phyloP scores from a whole-genome alignment of 2,329 filamentous ascomycete species.

The Pseudogymnoascus sp. region DNA sequence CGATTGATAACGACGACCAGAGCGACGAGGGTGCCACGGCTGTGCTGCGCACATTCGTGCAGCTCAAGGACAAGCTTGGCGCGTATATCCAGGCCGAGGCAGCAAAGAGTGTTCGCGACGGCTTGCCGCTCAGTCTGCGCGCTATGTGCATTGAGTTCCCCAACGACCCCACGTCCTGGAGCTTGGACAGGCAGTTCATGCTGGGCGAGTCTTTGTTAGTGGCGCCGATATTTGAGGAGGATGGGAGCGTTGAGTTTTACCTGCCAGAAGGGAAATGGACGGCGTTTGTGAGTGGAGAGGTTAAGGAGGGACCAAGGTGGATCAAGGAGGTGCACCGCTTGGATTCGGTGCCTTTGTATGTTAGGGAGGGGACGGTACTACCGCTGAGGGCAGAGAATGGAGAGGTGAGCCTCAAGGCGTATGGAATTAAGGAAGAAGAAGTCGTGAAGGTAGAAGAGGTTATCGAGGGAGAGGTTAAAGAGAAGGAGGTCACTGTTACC shows the following conservation, averaged over 20 bases:
- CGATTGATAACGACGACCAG: slow-evolving; percentile 47
- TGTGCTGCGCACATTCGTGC: slow-evolving; percentile 38
- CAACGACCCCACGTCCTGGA: slow-evolving; percentile 49
- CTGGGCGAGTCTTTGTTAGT: slow-evolving; percentile 49
- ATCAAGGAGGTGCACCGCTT: slow-evolving; percentile 40
- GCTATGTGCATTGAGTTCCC: slow-evolving; percentile 55
- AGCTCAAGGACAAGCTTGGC: slow-evolving; percentile 47
- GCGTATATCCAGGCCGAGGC: slow-evolving; percentile 50
- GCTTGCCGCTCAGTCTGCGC: slow-evolving; percentile 46
- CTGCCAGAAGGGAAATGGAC: slow-evolving; percentile 44
- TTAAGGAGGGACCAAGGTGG: slow-evolving; percentile 37
- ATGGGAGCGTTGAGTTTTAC: slow-evolving; percentile 49
- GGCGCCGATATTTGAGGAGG: slow-evolving; percentile 51
- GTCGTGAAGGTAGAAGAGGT: not conserved
- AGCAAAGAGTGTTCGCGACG: slow-evolving; percentile 39
- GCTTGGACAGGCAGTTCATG: slow-evolving; percentile 54
- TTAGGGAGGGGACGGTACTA: slow-evolving; percentile 32
- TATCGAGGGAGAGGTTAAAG: not conserved
- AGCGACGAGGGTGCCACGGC: slow-evolving; percentile 41
- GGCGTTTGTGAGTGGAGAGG: slow-evolving; percentile 39
- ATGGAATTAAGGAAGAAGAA: not conserved
- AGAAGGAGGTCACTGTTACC: not conserved
- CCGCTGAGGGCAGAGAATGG: slow-evolving; percentile 25
- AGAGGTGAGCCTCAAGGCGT: not conserved
- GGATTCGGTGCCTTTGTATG: slow-evolving; percentile 39